Percentiles rank a stretch among this genome's conserved stretches.
These are phyloP conservation scores for Oryza glaberrima DNA, from an alignment of 176 grass and related monocot genomes.

Conservation along the genomic window DNA sequence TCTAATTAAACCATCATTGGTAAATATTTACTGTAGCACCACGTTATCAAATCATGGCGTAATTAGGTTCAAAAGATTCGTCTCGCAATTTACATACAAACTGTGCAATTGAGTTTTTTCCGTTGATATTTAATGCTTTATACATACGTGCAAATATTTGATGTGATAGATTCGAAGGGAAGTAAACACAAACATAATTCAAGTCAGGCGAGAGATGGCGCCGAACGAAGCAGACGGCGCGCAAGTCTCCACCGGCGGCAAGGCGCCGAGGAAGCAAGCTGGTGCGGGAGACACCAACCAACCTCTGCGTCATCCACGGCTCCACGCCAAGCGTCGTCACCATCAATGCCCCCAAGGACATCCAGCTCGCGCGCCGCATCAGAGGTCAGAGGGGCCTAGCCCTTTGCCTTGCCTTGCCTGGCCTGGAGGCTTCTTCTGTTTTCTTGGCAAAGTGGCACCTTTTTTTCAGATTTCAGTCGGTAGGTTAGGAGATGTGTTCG, in stretches of 20 bases:
- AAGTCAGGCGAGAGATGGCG: slow-evolving; percentile 44
- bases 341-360: slow-evolving; percentile 92
- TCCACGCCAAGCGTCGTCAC: slow-evolving; percentile 80
- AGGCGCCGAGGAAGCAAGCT: slow-evolving; percentile 80
- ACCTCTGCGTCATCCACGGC: slow-evolving; percentile 84
- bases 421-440: too few relatives aligned
- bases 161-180: too few relatives aligned
- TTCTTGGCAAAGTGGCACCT: not conserved
- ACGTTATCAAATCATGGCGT: too few relatives aligned
- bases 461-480: not conserved
- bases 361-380: slow-evolving; percentile 76
- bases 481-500: not conserved
- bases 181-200: too few relatives aligned
- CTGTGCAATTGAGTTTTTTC: too few relatives aligned
- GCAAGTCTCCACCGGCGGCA: slow-evolving; percentile 81
- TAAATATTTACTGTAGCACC: too few relatives aligned
- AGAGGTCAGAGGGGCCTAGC: slow-evolving; percentile 75
- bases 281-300: slow-evolving; percentile 67
- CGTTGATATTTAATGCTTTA: too few relatives aligned
- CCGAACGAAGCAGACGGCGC: slow-evolving; percentile 75
- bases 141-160: too few relatives aligned
- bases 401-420: too few relatives aligned
- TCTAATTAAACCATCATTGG: too few relatives aligned
- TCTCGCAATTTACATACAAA: too few relatives aligned
- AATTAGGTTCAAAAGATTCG: too few relatives aligned